Conservation (phyloP, 139 green algal species). For the Coelastrella sp. region DNA sequence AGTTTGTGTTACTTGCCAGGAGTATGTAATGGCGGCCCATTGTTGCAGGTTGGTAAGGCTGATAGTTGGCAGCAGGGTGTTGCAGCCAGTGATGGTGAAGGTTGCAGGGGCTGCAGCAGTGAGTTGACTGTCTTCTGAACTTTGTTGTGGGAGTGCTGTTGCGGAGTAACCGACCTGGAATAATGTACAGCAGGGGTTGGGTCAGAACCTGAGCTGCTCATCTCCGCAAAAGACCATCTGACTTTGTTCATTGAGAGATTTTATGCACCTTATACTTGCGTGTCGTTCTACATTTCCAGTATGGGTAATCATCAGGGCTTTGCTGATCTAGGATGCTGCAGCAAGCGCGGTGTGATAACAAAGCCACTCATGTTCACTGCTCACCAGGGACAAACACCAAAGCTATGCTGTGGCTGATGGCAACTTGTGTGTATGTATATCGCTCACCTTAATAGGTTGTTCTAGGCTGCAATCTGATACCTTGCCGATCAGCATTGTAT, state of each 20-base stretch:
- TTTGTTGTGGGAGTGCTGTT: neutral
- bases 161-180: slow-evolving; percentile 2
- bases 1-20: neutral
- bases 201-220: too few relatives aligned
- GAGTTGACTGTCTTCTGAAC: neutral
- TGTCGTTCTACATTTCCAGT: too few relatives aligned
- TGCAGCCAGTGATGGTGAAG: slow-evolving; percentile 35
- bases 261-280: neutral
- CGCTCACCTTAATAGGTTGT: neutral
- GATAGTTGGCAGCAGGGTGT: slow-evolving; percentile 9
- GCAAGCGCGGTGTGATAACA: neutral
- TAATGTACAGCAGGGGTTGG: neutral
- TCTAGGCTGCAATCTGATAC: neutral
- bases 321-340: too few relatives aligned
- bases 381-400: neutral
- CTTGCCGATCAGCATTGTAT: neutral
- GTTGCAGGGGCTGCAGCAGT: neutral
- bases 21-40: slow-evolving; percentile 29
- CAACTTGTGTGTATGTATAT: neutral
- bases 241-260: neutral
- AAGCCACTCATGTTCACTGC: neutral
- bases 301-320: neutral
- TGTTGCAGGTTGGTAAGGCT: neutral
- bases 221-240: too few relatives aligned
- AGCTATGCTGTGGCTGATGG: neutral